Evolutionary conservation across 108 stramenopile genomes (phyloP), one percentile per base, ranked within the genome.

Genomic region (Parmales sp.): DNA sequence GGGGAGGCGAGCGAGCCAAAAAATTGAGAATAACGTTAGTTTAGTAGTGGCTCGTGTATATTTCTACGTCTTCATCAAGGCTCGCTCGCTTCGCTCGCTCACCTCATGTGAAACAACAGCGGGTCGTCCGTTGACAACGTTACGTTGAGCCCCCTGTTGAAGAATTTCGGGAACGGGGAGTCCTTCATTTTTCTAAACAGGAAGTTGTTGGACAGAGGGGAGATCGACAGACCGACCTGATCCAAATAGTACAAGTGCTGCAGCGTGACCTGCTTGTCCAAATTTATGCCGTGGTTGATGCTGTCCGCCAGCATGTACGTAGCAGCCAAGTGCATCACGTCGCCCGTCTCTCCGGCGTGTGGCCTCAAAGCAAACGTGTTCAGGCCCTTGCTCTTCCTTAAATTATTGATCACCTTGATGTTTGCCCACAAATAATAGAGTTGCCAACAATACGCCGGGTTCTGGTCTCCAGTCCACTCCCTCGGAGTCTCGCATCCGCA

Each of bases 41-140:
- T n/a, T n/a, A n/a, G n/a, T n/a, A n/a, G n/a, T n/a, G n/a, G n/a
- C n/a, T n/a, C n/a, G n/a, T n/a, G n/a, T n/a, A n/a, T n/a, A n/a
- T n/a, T n/a, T n/a, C n/a, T n/a, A n/a, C n/a, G n/a, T n/a, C n/a
- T n/a, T n/a, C n/a, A n/a, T n/a, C n/a, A n/a, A n/a, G n/a, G n/a
- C n/a, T n/a, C n/a, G n/a, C n/a, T n/a, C n/a, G n/a, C n/a, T n/a
- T n/a, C n/a, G n/a, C n/a, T n/a, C n/a, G n/a, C n/a, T n/a, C n/a
- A n/a, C n/a, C n/a, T 90, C 90, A 95, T 92, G 77, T 99, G 98
- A 43, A 99, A 94, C 49, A 98, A 66, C 20, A 98, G 80, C 5
- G 98, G 98, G 73, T 99, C 98, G 65, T 99, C 98, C 22, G 98
- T 98, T 5, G 94, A 95, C 9, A 99, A 71, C 2, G 95, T 90